Conservation (phyloP, 805 yeast genomes). For the Teunomyces kruisii region DNA sequence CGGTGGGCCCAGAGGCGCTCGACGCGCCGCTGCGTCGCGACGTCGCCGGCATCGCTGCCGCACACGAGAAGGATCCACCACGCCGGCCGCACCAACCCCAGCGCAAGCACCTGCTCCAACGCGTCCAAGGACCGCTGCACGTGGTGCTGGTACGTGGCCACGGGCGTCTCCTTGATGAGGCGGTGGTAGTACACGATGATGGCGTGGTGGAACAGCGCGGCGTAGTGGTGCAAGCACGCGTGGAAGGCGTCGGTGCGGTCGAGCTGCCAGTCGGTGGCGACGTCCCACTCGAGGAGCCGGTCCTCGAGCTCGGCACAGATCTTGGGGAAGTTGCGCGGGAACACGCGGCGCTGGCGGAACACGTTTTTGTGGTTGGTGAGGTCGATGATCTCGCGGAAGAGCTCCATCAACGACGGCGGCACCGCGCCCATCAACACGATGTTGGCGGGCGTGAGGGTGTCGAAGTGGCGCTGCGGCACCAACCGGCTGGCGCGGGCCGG, state of each 20-base stretch:
- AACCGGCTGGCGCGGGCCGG: not conserved
- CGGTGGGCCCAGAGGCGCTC: slow-evolving; percentile 31
- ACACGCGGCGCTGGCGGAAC: slow-evolving; percentile 36
- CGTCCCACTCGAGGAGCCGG: slow-evolving; percentile 45
- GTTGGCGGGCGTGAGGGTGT: not conserved
- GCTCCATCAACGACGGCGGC: slow-evolving; percentile 45
- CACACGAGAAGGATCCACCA: slow-evolving; percentile 52
- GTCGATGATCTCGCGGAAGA: slow-evolving; percentile 46
- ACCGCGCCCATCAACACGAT: slow-evolving; percentile 42
- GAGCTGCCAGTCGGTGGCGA: slow-evolving; percentile 41
- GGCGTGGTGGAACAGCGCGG: slow-evolving; percentile 41
- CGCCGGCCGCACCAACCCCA: slow-evolving; percentile 31
- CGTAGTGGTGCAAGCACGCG: slow-evolving; percentile 38
- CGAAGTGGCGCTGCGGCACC: not conserved
- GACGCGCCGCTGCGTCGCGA: slow-evolving; percentile 29
- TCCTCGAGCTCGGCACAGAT: slow-evolving; percentile 57
- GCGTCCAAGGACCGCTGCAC: slow-evolving; percentile 4
- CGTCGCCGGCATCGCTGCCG: slow-evolving; percentile 35
- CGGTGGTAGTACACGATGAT: slow-evolving; percentile 45
- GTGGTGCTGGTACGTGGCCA: slow-evolving; percentile 3
- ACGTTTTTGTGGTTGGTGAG: slow-evolving; percentile 54
- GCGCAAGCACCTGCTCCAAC: not conserved
- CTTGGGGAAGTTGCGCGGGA: slow-evolving; percentile 55
- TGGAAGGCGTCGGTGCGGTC: slow-evolving; percentile 29
- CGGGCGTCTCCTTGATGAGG: slow-evolving; percentile 34